Evolutionary conservation across 305 asterid genomes (phyloP), one percentile per base, ranked within the genome.

Genomic region (Plantago lanceolata): DNA sequence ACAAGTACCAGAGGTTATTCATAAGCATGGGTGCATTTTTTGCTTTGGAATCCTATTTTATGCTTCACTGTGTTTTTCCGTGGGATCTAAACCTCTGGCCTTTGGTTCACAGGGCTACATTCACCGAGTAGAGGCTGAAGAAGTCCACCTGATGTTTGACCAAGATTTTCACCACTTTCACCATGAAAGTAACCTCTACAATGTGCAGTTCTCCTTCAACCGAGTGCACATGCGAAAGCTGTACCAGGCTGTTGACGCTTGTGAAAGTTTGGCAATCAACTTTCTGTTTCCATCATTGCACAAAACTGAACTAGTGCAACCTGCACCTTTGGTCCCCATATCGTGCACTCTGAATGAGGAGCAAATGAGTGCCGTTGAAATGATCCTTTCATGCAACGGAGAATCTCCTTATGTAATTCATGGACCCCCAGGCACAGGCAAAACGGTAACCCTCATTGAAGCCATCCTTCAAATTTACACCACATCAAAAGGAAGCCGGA

Each of bases 341-440:
- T 76, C 90, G 17, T 31, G 77, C 68, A 66, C 48, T 69, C 81
- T 90, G 63, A 90, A 93, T 19, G 73, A 75, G 71, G 91, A 90
- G 74, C 99, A 93, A 72, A 62, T 50, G 55, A 59, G 54, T 20
- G 91, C 95, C 0, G 48, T 93, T 29, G 79, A 87, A 72, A 88
- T 80, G 88, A 84, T 93, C 65, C 82, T 85, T 63, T 80, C 94
- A 56, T 81, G 93, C 76, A 67, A 67, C 33, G 96, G 94, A 61
- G 95, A 90, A 52, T 78, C 87, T 53, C 95, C 99, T 6, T 93
- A 85, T 61, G 68, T 93, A 67, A 83, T 93, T 72, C 88, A 93
- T 47, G 99, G 99, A 14, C 97, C 99, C 44, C 97, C 99, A 6
- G 99, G 99, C 54, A 93, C 99, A 0, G 99, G 99, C 14, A 93